Base-by-base conservation (phyloP, 1,139 yeast genomes). In the Blastobotrys capitulatus region DNA sequence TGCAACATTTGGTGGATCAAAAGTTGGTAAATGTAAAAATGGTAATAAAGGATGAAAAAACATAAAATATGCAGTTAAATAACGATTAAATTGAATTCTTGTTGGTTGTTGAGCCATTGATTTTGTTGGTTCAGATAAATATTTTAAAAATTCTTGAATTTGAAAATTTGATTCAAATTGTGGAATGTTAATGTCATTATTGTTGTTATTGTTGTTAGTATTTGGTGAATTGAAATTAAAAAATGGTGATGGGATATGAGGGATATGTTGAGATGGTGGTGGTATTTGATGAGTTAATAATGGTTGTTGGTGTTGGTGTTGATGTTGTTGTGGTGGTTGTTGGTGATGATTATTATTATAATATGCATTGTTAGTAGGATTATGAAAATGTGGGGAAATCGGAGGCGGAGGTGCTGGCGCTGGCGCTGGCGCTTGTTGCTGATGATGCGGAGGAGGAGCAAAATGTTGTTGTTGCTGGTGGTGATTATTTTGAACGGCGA, bases 21-120 rank as follows among this genome's bases (percentile, higher is more conserved):
- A 67, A 2, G 68, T 58, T 27, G 63, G 65, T 5, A 59, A 56
- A 51, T 68, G 71, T 34, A 68, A 46, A 48, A 68, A 62, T 3
- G 72, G 72, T 38, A 65, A 57, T 29, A 51, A 56, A 2, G 70
- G 69, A 46, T 68, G 71, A 58, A 63, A 67, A 46, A 57, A 60
- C 39, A 59, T 58, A 54, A 68, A 65, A 56, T 64, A 68, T 6
- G 66, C 58, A 4, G 67, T 50, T 45, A 67, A 52, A 50, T 64
- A 66, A 32, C 65, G 57, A 54, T 66, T 63, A 44, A 65, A 54
- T 50, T 58, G 63, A 20, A 60, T 48, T 27, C 60, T 57, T 6
- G 66, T 52, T 7, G 67, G 69, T 12, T 50, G 46, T 6, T 56
- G 36, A 7, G 50, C 36, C 38, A 34, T 47, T 16, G 52, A 38